phyloP scores from a whole-genome alignment of 305 asterid species.

The Fraxinus greggii region DNA sequence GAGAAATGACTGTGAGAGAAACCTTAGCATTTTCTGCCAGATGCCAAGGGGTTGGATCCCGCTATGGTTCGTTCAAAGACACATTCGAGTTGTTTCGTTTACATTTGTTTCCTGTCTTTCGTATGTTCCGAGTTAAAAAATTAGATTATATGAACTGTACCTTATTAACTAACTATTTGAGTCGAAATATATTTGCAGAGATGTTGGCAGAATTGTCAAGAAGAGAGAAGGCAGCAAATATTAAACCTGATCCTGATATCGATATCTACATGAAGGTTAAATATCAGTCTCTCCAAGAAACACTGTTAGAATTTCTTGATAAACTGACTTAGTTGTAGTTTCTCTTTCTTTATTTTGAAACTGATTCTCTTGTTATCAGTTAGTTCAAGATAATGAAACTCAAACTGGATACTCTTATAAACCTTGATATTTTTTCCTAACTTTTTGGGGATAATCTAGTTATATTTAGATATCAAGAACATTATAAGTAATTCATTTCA shows the following conservation, averaged over 20 bases:
- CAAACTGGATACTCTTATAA: not conserved
- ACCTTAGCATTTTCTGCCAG: slow-evolving; percentile 80
- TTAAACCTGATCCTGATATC: slow-evolving; percentile 75
- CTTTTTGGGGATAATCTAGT: not conserved
- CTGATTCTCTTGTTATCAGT: not conserved
- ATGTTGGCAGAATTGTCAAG: slow-evolving; percentile 79
- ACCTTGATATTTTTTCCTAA: not conserved
- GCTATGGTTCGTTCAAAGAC: slow-evolving; percentile 57
- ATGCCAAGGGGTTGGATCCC: slow-evolving; percentile 85
- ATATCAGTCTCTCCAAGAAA: not conserved
- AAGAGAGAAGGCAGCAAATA: slow-evolving; percentile 80
- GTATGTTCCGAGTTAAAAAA: not conserved
- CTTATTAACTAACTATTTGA: not conserved
- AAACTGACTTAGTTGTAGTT: not conserved
- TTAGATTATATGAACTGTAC: not conserved
- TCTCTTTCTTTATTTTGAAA: not conserved
- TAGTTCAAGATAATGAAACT: not conserved
- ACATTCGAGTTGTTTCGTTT: not conserved
- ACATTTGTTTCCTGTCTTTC: not conserved
- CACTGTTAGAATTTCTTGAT: not conserved
- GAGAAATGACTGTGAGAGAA: slow-evolving; percentile 87
- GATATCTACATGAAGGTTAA: slow-evolving; percentile 85
- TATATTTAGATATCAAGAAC: not conserved
- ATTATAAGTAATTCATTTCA: not conserved
- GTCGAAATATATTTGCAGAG: slow-evolving; percentile 38